A percentile compares a stretch with the other conserved stretches of the same genome.
Evolutionary conservation across 202 grass and related monocot genomes (phyloP).

Genomic region (Tripidium arundinaceum): DNA sequence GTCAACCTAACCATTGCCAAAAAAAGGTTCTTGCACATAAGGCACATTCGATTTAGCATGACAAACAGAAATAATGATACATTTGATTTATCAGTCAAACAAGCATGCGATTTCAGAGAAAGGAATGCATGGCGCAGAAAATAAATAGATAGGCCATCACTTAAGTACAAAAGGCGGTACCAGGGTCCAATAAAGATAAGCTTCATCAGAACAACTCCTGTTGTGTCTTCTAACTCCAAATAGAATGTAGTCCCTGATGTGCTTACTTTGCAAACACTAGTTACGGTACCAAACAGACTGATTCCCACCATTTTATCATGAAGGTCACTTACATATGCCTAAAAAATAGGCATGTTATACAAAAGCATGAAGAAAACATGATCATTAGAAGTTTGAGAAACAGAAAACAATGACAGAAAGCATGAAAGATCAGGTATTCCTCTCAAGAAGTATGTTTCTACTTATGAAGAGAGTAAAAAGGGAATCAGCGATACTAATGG

Average conservation of each 20-base stretch:
- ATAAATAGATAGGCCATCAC: neutral
- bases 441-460: slow-evolving; percentile 14
- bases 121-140: neutral
- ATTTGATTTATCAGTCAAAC: slow-evolving; percentile 8
- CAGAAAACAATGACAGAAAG: slow-evolving; percentile 1
- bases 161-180: slow-evolving; percentile 41
- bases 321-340: slow-evolving; percentile 71
- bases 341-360: slow-evolving; percentile 25
- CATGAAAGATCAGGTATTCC: slow-evolving; percentile 9
- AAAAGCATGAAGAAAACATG: neutral
- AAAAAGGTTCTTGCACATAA: neutral
- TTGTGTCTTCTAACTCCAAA: slow-evolving; percentile 75
- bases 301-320: slow-evolving; percentile 78
- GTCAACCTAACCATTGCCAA: neutral
- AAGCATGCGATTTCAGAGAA: neutral
- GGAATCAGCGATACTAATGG: neutral
- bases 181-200: slow-evolving; percentile 65
- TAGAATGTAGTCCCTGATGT: slow-evolving; percentile 47
- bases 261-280: slow-evolving; percentile 56
- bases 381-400: neutral
- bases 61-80: neutral
- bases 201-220: slow-evolving; percentile 60
- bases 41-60: neutral
- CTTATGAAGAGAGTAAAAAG: neutral
- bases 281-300: slow-evolving; percentile 73